Evolutionary conservation across 2,329 filamentous ascomycete genomes (phyloP).

Genomic region (Sclerotinia sclerotiorum): DNA sequence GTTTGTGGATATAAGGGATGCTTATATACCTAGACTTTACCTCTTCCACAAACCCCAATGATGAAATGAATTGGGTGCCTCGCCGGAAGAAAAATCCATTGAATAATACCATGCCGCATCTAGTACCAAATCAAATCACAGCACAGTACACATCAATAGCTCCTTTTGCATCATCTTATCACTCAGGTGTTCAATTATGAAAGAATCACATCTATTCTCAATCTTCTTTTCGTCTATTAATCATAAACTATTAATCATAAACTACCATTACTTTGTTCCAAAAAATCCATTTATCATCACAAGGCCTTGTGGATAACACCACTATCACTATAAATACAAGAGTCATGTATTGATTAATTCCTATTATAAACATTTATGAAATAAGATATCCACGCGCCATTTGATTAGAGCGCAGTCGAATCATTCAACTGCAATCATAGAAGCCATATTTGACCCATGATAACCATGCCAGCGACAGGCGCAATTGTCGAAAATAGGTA

Average conservation of each 20-base stretch:
- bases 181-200: background rate
- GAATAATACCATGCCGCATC: no score
- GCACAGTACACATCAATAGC: background rate
- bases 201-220: background rate
- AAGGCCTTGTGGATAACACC: background rate
- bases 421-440: conserved; percentile 1
- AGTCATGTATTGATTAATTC: conserved; percentile 5
- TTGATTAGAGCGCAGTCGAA: background rate
- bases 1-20: no score
- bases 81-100: no score
- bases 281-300: conserved; percentile 13
- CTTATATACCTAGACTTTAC: no score
- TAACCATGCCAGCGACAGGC: conserved; percentile 11
- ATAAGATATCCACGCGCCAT: background rate
- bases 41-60: no score
- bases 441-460: conserved; percentile 21
- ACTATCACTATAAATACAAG: conserved; percentile 3
- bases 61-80: no score
- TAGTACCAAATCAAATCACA: background rate
- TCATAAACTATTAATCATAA: conserved; percentile 9
- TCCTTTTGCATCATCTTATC: background rate
- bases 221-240: conserved; percentile 10
- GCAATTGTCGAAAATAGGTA: conserved; percentile 13
- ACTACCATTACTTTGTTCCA: conserved; percentile 9
- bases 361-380: background rate